Base-by-base conservation (phyloP, 1,284 basidiomycete genomes). In the Lignosus rhinocerotis region DNA sequence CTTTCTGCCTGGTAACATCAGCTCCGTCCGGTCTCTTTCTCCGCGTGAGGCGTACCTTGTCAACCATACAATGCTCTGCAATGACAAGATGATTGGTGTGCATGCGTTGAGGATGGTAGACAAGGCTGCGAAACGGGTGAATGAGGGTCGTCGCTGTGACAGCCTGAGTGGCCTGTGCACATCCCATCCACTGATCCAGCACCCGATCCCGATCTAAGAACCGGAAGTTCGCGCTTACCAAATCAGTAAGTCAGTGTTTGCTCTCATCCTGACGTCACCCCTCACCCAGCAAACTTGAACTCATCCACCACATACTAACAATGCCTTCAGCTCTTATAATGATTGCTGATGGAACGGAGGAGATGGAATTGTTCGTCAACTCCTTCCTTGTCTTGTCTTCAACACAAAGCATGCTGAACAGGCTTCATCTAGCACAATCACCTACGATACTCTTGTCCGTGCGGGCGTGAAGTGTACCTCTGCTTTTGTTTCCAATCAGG, bases 321-420 rank as follows among this genome's bases (percentile, higher is more conserved):
- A 83, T 82, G 78, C 73, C 80, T 32, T 82, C 83, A 34, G 90
- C 88, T 21, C 75, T 92, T 30, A 80, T 94, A 53, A 77, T 94
- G 21, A 83, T 94, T n/a, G 89, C 93, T n/a, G 82, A 94, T 68
- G 93, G 93, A 8, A 93, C 92, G 0, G 93, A 95, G 69, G 92
- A 94, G 73, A 93, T 93, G 84, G 93, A 95, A 74, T 92, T 92
- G 90, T 90, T 69, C 64, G 82, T 71, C 19, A 52, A 39, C 36
- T 25, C 43, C 52, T n/a, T n/a, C 10, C 30, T 14, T n/a, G n/a
- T n/a, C n/a, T n/a, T 14, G 25, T 7, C 34, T 14, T 34, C n/a
- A 9, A 8, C 17, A 36, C 25, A 43, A 12, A 49, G 33, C 36
- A 31, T 59, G 50, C 44, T 52, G 25, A 9, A 5, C 43, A 56